A percentile compares a stretch with the other conserved stretches of the same genome.
phyloP scores from a whole-genome alignment of 2,329 filamentous ascomycete genomes.

The Alternaria hordeiaustralica region DNA sequence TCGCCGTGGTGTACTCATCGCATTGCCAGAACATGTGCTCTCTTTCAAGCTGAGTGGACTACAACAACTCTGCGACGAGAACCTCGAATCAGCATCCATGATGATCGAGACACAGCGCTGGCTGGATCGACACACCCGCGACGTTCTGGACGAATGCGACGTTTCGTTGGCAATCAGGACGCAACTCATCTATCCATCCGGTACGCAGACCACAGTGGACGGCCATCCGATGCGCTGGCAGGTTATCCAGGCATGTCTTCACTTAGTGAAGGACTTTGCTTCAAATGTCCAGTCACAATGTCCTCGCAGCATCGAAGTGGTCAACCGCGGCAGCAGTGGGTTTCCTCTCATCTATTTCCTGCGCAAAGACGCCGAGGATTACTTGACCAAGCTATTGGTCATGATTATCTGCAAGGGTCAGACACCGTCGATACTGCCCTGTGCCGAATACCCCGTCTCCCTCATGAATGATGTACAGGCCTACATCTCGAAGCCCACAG shows the following conservation, averaged over 20 bases:
- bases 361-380: slow-evolving; percentile 44
- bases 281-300: slow-evolving; percentile 48
- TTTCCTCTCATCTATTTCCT: slow-evolving; percentile 67
- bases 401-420: slow-evolving; percentile 41
- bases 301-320: slow-evolving; percentile 59
- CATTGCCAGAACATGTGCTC: slow-evolving; percentile 68
- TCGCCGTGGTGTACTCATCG: slow-evolving; percentile 62
- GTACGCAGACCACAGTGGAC: slow-evolving; percentile 49
- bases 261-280: slow-evolving; percentile 33
- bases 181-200: slow-evolving; percentile 55
- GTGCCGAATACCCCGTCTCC: slow-evolving; percentile 19
- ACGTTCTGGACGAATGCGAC: slow-evolving; percentile 69
- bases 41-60: slow-evolving; percentile 69
- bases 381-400: slow-evolving; percentile 38
- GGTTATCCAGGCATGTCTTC: slow-evolving; percentile 45
- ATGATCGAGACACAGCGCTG: slow-evolving; percentile 62
- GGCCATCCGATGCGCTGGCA: slow-evolving; percentile 51
- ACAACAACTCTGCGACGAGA: slow-evolving; percentile 61
- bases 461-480: slow-evolving; percentile 30
- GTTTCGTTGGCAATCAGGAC: slow-evolving; percentile 52
- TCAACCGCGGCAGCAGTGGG: slow-evolving; percentile 36
- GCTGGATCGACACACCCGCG: slow-evolving; percentile 59
- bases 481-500: slow-evolving; percentile 42
- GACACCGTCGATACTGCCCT: slow-evolving; percentile 31
- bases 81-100: slow-evolving; percentile 48